Percentiles rank a stretch among this genome's conserved stretches.
These are phyloP conservation scores for Colletotrichum echinochloae DNA, from an alignment of 2,329 filamentous ascomycete genomes.

Conservation along the genomic window DNA sequence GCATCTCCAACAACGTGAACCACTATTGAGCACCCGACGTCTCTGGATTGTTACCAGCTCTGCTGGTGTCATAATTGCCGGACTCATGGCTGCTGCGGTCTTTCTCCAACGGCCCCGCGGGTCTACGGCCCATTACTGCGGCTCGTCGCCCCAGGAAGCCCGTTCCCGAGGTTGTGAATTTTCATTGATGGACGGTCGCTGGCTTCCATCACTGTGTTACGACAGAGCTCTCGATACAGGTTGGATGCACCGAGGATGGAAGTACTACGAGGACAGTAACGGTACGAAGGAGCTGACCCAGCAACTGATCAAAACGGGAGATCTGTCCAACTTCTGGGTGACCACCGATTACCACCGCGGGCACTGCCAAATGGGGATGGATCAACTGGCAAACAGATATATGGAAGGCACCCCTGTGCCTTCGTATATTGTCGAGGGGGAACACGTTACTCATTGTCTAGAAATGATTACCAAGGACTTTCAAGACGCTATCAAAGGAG, in stretches of 20 bases:
- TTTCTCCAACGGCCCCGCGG: no score
- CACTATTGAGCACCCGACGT: no score
- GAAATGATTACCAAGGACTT: neutral
- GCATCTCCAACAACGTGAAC: no score
- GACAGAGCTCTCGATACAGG: neutral
- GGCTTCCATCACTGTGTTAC: neutral
- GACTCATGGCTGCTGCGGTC: no score
- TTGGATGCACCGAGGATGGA: neutral
- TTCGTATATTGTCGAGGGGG: neutral
- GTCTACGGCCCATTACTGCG: no score
- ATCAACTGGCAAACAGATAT: neutral
- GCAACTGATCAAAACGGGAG: neutral
- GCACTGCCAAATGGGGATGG: neutral
- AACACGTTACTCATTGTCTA: neutral
- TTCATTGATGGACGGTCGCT: neutral
- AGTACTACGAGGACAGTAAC: neutral
- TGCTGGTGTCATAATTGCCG: no score
- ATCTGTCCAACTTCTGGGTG: neutral
- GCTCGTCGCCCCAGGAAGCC: no score
- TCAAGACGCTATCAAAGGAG: no score
- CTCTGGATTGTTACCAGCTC: no score
- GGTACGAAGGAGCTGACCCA: neutral
- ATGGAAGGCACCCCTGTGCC: neutral
- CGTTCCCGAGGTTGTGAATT: no score
- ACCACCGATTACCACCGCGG: neutral